phyloP scores from a whole-genome alignment of 768 basidiomycete species.

The Boletus rufocinnamomeus region DNA sequence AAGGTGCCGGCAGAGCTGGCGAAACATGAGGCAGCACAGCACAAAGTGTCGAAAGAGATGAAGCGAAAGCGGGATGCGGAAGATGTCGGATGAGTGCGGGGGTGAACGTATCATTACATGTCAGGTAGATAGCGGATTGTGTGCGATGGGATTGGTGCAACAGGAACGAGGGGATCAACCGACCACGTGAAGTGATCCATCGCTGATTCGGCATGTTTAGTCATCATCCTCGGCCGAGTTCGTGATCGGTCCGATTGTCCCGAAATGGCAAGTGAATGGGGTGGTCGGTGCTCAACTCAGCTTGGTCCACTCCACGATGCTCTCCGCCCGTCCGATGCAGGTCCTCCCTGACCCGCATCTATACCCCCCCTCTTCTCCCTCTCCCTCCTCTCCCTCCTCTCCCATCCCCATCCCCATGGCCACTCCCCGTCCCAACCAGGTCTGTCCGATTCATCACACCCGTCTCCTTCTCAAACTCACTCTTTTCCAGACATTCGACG shows the following conservation, averaged over 20 bases:
- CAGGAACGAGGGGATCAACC: no score
- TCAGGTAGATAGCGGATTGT: no score
- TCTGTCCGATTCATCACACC: neutral
- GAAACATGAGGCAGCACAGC: constrained; percentile 89
- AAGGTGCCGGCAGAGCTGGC: constrained; percentile 88
- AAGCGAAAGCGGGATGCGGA: constrained; percentile 89
- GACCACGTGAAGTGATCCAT: neutral
- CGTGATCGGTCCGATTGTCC: constrained; percentile 20
- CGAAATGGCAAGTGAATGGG: constrained; percentile 16
- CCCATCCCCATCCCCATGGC: neutral
- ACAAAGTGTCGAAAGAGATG: constrained; percentile 91
- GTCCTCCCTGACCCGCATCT: constrained; percentile 12
- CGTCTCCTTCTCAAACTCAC: neutral
- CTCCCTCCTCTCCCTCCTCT: neutral
- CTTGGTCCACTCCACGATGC: constrained; percentile 29
- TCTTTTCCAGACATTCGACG: neutral
- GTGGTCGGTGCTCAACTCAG: neutral
- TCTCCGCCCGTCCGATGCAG: constrained; percentile 42
- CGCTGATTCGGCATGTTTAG: neutral
- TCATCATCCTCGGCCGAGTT: constrained; percentile 17
- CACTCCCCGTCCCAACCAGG: neutral
- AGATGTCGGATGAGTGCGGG: constrained; percentile 51
- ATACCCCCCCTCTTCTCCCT: neutral
- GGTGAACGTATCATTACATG: neutral
- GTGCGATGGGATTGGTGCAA: no score